Evolutionary conservation across 2,329 filamentous ascomycete genomes (phyloP), one percentile per base, ranked within the genome.

Genomic region (Aspergillus tanneri): DNA sequence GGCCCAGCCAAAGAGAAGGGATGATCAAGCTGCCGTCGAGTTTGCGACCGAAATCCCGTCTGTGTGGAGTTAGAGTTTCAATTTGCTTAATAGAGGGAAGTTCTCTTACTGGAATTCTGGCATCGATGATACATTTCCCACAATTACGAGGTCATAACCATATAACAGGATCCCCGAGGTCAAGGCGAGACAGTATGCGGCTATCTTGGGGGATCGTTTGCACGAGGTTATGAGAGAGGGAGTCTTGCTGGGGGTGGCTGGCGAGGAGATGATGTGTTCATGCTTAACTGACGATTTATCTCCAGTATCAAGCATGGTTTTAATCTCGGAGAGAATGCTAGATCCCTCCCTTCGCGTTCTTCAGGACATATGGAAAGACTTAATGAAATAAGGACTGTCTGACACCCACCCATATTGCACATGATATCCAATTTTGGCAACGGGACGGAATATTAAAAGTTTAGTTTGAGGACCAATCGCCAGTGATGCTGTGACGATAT

Each of bases 1-100:
- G 61, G 1, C 72, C 68, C 6, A 77, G 62, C 74, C 74, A 77
- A 16, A 68, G 58, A 1, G 72, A 71, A 0, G 74, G 73, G 16
- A 73, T 66, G 30, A 70, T 74, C 32, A 64, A 45, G n/a, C 54
- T 57, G 10, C 65, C 47, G 30, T 64, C 60, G 2, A 55, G 51
- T 16, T 59, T 54, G 35, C 70, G 54, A 11, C 56, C 71, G 44
- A 68, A 74, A 39, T 72, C 50, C 18, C 41, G 52, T 34, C 65
- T 43, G 27, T 14, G 4, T 12, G 11, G 11, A n/a, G 25, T 49
- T 43, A 53, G 50, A 14, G 8, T 6, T 32, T 22, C 4, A 25
- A 9, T 24, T 3, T 5, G 14, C 14, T 34, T 6, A 9, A 16
- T 14, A 2, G 5, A 21, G 24, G 11, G 2, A 43, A 10, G 14